phyloP scores from a whole-genome alignment of 768 basidiomycete genomes.

The Termitomyces sp. region DNA sequence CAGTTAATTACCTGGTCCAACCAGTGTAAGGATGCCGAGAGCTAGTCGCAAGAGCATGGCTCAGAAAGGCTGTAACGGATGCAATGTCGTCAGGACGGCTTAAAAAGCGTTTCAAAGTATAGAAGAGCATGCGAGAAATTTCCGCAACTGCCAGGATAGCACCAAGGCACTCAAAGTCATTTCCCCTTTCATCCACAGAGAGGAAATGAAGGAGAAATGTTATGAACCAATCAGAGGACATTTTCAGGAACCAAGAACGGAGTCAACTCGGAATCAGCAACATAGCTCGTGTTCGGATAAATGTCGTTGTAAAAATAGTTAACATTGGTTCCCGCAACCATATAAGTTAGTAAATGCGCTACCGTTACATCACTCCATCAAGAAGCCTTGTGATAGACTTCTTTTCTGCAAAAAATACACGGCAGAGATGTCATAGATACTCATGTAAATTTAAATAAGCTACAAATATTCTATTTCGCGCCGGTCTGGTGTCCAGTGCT shows the following conservation, averaged over 20 bases:
- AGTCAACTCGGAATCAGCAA: constrained; percentile 19
- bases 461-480: no score
- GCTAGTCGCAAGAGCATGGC: constrained; percentile 28
- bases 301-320: constrained; percentile 7
- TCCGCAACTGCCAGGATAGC: constrained; percentile 18
- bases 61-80: constrained; percentile 7
- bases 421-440: not conserved
- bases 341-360: no score
- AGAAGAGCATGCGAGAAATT: constrained; percentile 16
- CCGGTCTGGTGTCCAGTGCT: no score
- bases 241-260: constrained; percentile 11
- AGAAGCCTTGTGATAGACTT: not conserved
- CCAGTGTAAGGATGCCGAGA: constrained; percentile 32
- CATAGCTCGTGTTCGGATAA: constrained; percentile 17
- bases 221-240: not conserved
- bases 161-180: not conserved
- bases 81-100: constrained; percentile 4
- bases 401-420: not conserved
- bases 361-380: not conserved
- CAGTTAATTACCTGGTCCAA: constrained; percentile 31
- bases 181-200: constrained; percentile 12
- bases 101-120: constrained; percentile 12
- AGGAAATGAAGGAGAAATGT: constrained; percentile 7
- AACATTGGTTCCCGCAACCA: not conserved
- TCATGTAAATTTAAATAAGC: not conserved